Evolutionary conservation across 345 rosid genomes (phyloP).

Genomic region (Linum lewisii): DNA sequence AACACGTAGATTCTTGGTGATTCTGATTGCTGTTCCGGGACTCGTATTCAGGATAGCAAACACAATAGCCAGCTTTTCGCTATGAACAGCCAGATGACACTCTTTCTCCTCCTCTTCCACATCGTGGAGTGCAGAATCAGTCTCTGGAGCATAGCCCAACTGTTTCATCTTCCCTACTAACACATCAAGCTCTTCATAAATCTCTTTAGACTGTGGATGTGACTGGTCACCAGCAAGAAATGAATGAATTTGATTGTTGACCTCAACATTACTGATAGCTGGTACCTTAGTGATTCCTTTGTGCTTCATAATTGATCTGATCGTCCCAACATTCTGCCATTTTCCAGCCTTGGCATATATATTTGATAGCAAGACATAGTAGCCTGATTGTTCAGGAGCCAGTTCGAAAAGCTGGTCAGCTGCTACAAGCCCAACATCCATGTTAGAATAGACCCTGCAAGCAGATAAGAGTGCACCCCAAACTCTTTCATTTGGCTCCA

Average conservation of each 20-base stretch:
- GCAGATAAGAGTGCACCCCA: conserved; percentile 74
- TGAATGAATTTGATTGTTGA: conserved; percentile 34
- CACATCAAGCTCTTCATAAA: conserved; percentile 41
- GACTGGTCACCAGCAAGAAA: conserved; percentile 60
- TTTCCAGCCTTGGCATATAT: conserved; percentile 69
- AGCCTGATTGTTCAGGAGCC: conserved; percentile 57
- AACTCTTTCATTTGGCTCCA: conserved; percentile 57
- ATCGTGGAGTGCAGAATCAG: conserved; percentile 63
- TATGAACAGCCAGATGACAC: conserved; percentile 59
- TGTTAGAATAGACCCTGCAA: conserved; percentile 42
- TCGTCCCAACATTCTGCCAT: conserved; percentile 52
- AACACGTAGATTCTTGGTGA: conserved; percentile 69
- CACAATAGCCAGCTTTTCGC: conserved; percentile 69
- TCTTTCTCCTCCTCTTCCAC: conserved; percentile 79
- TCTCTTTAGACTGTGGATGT: conserved; percentile 36
- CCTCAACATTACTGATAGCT: conserved; percentile 58
- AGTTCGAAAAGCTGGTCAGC: conserved; percentile 52
- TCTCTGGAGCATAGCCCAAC: conserved; percentile 51
- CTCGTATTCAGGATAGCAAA: conserved; percentile 51
- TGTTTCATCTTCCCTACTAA: conserved; percentile 58
- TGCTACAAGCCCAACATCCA: conserved; percentile 55
- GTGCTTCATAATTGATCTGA: conserved; percentile 47
- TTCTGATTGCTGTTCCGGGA: conserved; percentile 36
- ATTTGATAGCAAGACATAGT: conserved; percentile 64
- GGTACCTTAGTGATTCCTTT: conserved; percentile 56